Evolutionary conservation across 164 flowering plant species (phyloP).

Genomic region (Chimonanthus praecox): DNA sequence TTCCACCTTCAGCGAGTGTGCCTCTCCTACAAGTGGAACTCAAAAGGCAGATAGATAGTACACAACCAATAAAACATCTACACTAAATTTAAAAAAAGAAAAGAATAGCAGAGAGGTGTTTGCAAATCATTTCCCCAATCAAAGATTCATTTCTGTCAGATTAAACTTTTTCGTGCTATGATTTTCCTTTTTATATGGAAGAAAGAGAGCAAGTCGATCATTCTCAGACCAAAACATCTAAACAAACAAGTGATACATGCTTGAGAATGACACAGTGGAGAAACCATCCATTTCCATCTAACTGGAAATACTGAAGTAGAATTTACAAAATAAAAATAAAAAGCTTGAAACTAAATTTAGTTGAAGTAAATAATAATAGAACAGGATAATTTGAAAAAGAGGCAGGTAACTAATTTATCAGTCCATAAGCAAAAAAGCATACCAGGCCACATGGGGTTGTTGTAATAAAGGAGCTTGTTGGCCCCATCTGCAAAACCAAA

Average conservation of each 20-base stretch:
- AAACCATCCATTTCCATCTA: neutral
- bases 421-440: neutral
- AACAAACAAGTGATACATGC: neutral
- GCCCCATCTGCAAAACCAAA: slow-evolving; percentile 28
- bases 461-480: slow-evolving; percentile 45
- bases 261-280: neutral
- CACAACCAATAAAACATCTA: neutral
- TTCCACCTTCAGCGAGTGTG: slow-evolving; percentile 88
- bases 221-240: neutral
- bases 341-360: neutral
- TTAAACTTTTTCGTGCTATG: neutral
- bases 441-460: slow-evolving; percentile 99
- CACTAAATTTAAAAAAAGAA: neutral
- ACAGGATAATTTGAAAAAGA: neutral
- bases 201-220: neutral
- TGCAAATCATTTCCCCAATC: neutral
- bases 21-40: slow-evolving; percentile 62
- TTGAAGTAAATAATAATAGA: neutral
- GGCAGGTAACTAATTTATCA: neutral
- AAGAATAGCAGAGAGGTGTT: neutral
- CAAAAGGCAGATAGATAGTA: neutral
- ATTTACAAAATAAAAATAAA: neutral
- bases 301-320: neutral
- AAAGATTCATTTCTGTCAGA: neutral
- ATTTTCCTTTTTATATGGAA: neutral